phyloP scores from a whole-genome alignment of 2,329 filamentous ascomycete genomes.

The Hypoxylon sp. region DNA sequence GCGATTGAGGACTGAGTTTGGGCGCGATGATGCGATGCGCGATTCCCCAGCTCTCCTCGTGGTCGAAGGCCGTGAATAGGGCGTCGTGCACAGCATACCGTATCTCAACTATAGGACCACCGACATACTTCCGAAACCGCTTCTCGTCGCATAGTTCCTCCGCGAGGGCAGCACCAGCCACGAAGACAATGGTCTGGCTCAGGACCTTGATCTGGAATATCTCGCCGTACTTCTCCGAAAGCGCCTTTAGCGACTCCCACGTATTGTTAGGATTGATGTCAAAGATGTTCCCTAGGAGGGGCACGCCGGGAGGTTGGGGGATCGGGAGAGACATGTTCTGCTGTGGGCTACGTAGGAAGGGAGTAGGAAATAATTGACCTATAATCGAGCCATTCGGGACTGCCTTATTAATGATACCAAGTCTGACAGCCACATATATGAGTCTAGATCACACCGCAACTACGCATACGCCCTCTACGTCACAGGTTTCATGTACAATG shows the following conservation, averaged over 20 bases:
- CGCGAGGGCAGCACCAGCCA: constrained; percentile 56
- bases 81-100: constrained; percentile 62
- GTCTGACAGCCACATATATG: constrained; percentile 3
- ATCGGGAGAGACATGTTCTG: constrained; percentile 60
- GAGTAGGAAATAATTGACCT: background rate
- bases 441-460: constrained; percentile 26
- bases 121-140: constrained; percentile 67
- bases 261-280: constrained; percentile 63
- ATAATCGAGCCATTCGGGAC: background rate
- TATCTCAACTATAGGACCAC: constrained; percentile 66
- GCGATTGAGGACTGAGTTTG: constrained; percentile 52
- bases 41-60: constrained; percentile 63
- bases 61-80: constrained; percentile 65
- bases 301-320: constrained; percentile 63
- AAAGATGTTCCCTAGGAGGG: constrained; percentile 65
- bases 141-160: constrained; percentile 64
- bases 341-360: background rate
- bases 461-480: constrained; percentile 35
- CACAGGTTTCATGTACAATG: constrained; percentile 20
- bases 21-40: constrained; percentile 66
- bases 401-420: constrained; percentile 28
- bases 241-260: constrained; percentile 62
- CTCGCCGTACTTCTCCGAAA: constrained; percentile 62
- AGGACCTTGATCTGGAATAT: constrained; percentile 60
- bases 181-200: constrained; percentile 57